These are phyloP conservation scores for Yarrowia porcina DNA, from an alignment of 805 yeast genomes.

Conservation along the genomic window DNA sequence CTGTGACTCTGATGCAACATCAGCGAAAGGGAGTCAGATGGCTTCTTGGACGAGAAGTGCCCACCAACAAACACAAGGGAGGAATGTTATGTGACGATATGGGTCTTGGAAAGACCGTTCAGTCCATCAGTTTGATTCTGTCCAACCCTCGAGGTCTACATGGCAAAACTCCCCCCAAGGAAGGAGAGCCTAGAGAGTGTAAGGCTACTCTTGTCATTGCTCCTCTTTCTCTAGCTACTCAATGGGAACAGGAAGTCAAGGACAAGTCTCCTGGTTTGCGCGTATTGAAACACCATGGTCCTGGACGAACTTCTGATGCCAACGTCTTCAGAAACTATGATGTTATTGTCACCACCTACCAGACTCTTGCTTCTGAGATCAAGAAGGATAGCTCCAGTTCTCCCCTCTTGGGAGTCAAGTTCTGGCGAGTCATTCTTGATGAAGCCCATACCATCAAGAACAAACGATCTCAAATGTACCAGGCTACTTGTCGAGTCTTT, in stretches of 20 bases:
- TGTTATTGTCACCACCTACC: conserved; percentile 19
- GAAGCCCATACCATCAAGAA: conserved; percentile 67
- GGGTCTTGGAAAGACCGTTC: conserved; percentile 88
- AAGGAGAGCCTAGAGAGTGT: conserved; percentile 6
- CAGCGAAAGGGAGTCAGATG: conserved; percentile 48
- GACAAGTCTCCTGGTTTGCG: conserved; percentile 19
- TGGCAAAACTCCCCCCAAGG: neutral
- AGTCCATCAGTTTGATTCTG: conserved; percentile 63
- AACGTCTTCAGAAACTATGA: conserved; percentile 43
- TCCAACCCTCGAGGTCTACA: conserved; percentile 34
- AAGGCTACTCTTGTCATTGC: conserved; percentile 42
- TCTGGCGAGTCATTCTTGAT: conserved; percentile 53
- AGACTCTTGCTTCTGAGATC: conserved; percentile 5
- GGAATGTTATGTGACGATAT: conserved; percentile 81
- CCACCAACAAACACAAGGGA: conserved; percentile 39
- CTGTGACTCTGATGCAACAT: conserved; percentile 45
- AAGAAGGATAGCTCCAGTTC: conserved; percentile 1
- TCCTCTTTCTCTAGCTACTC: conserved; percentile 45
- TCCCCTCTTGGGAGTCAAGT: conserved; percentile 27
- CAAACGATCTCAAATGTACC: conserved; percentile 45
- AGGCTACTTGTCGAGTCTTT: conserved; percentile 45
- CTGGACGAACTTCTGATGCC: conserved; percentile 34
- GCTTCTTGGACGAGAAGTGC: conserved; percentile 41
- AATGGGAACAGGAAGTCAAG: conserved; percentile 44
- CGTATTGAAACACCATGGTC: conserved; percentile 32